phyloP scores from a whole-genome alignment of 1,284 basidiomycete species.

The Athelia psychrophila region DNA sequence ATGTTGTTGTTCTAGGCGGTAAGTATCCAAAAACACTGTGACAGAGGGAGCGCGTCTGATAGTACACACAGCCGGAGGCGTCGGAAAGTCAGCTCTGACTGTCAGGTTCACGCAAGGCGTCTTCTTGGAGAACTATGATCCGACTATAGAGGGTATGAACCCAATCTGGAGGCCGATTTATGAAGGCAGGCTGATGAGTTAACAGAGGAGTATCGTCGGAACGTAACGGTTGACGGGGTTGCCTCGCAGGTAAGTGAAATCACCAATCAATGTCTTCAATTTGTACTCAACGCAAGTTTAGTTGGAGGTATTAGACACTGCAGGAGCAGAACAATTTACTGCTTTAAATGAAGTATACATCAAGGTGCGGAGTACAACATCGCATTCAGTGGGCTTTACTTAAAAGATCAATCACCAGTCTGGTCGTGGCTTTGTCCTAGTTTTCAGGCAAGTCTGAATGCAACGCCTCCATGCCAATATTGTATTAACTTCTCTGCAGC shows the following conservation, averaged over 20 bases:
- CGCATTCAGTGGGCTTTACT: background rate
- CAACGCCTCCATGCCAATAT: conserved; percentile 2
- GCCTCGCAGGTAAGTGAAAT: conserved; percentile 43
- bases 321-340: conserved; percentile 85
- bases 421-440: conserved; percentile 77
- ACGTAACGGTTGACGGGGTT: conserved; percentile 60
- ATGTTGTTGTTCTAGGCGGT: conserved; percentile 79
- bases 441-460: conserved; percentile 60
- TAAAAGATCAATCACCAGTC: conserved; percentile 35
- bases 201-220: conserved; percentile 64
- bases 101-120: conserved; percentile 73
- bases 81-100: conserved; percentile 80
- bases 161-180: background rate
- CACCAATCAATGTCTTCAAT: conserved; percentile 2
- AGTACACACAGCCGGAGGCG: conserved; percentile 61
- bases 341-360: conserved; percentile 79
- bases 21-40: conserved; percentile 19
- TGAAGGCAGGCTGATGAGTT: conserved; percentile 1
- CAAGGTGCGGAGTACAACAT: conserved; percentile 41
- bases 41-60: conserved; percentile 7
- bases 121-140: conserved; percentile 78
- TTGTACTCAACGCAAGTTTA: conserved; percentile 23
- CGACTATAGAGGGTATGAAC: conserved; percentile 73
- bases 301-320: conserved; percentile 88
- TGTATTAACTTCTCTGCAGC: conserved; percentile 32